These are phyloP conservation scores for Tuber calosporum DNA, from an alignment of 495 filamentous ascomycete genomes.

Conservation along the genomic window DNA sequence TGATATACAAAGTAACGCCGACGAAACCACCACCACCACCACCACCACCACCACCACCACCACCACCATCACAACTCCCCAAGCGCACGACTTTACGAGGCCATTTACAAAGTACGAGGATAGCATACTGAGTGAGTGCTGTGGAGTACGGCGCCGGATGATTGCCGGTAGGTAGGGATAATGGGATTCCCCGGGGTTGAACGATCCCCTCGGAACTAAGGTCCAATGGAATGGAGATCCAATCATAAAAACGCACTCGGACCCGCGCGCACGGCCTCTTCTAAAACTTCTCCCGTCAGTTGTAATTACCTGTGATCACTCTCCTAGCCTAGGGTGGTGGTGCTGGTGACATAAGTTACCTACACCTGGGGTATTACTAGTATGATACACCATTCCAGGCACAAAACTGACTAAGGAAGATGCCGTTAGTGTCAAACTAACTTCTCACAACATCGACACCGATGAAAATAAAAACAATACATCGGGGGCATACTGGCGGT, in stretches of 20 bases:
- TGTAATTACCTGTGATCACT: background rate
- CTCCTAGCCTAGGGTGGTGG: background rate
- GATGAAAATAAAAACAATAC: background rate
- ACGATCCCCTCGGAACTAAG: too few species aligned
- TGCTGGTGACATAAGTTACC: background rate
- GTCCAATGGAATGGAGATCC: background rate
- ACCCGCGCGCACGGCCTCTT: too few species aligned
- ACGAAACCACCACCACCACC: too few species aligned
- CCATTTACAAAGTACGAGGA: too few species aligned
- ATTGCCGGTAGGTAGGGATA: too few species aligned
- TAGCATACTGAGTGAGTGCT: too few species aligned
- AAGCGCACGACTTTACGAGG: too few species aligned
- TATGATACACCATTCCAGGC: background rate
- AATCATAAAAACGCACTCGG: constrained; percentile 5
- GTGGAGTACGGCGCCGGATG: too few species aligned
- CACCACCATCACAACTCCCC: too few species aligned
- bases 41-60: too few species aligned
- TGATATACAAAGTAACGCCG: too few species aligned
- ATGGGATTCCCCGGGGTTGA: too few species aligned
- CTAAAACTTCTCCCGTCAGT: background rate
- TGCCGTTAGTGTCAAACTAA: background rate
- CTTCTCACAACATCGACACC: background rate
- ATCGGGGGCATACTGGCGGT: background rate
- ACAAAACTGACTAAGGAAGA: background rate
- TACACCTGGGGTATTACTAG: background rate